A percentile compares a stretch with the other conserved stretches of the same genome.
phyloP scores from a whole-genome alignment of 1,139 yeast genomes.

The Taphrina confusa region DNA sequence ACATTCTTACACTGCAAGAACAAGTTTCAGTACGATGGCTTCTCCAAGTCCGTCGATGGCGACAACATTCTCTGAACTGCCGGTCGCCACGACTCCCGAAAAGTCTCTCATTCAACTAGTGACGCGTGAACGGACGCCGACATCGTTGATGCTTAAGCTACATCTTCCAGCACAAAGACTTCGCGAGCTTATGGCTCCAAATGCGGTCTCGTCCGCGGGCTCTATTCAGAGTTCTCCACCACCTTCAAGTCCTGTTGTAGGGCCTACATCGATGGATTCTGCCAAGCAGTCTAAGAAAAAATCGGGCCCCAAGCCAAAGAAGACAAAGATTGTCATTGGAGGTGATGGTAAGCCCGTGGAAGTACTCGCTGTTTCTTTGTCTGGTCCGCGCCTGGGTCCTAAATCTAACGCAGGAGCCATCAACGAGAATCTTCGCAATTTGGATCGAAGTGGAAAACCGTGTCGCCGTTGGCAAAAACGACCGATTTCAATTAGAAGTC shows the following conservation, averaged over 20 bases:
- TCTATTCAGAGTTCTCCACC: slow-evolving; percentile 22
- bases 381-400: slow-evolving; percentile 40
- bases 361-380: background rate
- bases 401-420: slow-evolving; percentile 40
- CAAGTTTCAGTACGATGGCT: too few species aligned
- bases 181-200: background rate
- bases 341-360: slow-evolving; percentile 20
- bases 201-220: background rate
- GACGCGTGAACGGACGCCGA: slow-evolving; percentile 12
- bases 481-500: slow-evolving; percentile 53
- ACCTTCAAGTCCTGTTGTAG: slow-evolving; percentile 19
- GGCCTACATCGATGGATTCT: background rate
- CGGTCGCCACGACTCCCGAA: background rate
- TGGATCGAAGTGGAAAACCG: slow-evolving; percentile 55
- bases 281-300: slow-evolving; percentile 6
- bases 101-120: background rate
- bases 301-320: slow-evolving; percentile 19
- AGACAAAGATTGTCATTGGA: slow-evolving; percentile 16
- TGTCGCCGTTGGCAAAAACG: slow-evolving; percentile 54
- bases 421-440: slow-evolving; percentile 41
- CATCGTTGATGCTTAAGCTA: slow-evolving; percentile 8
- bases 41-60: slow-evolving; percentile 5
- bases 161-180: slow-evolving; percentile 17
- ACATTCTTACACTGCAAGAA: too few species aligned
- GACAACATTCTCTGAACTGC: background rate